These are phyloP conservation scores for Jatropha curcas DNA, from an alignment of 345 rosid genomes.

Conservation along the genomic window DNA sequence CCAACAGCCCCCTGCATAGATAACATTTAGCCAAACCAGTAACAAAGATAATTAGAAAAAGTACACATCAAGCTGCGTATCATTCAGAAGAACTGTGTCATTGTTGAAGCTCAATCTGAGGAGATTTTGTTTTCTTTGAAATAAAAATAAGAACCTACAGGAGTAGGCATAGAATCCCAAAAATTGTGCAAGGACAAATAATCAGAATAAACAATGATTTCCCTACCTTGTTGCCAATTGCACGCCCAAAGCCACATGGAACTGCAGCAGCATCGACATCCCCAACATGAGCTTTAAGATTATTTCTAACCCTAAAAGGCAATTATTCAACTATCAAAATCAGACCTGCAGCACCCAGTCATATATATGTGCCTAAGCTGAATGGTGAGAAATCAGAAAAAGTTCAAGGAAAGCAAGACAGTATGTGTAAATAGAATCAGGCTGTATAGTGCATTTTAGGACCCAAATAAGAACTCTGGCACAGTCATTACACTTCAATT, in stretches of 20 bases:
- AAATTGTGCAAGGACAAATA: not conserved
- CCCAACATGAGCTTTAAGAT: constrained; percentile 76
- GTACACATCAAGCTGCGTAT: not conserved
- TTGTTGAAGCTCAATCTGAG: not conserved
- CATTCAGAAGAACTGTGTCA: not conserved
- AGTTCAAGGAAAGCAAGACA: not conserved
- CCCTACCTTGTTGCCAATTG: constrained; percentile 92
- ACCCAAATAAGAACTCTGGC: not conserved
- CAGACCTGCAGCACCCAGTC: too few relatives aligned
- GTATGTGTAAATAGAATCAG: not conserved
- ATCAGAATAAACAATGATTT: not conserved
- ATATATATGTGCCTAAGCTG: not conserved
- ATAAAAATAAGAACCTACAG: not conserved
- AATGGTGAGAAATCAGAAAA: too few relatives aligned
- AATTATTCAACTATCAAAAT: constrained; percentile 13
- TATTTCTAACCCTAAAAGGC: constrained; percentile 74
- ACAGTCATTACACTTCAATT: not conserved
- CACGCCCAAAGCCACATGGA: constrained; percentile 98
- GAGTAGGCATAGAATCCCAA: not conserved
- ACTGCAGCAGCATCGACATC: constrained; percentile 97
- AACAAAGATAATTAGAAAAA: not conserved
- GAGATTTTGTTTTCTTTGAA: not conserved
- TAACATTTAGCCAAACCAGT: constrained; percentile 4
- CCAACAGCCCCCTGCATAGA: constrained; percentile 72
- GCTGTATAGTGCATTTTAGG: not conserved